Evolutionary conservation across 225 moss, liverwort and hornwort genomes (phyloP), one percentile per base, ranked within the genome.

Genomic region (Thuidium tamariscinum): DNA sequence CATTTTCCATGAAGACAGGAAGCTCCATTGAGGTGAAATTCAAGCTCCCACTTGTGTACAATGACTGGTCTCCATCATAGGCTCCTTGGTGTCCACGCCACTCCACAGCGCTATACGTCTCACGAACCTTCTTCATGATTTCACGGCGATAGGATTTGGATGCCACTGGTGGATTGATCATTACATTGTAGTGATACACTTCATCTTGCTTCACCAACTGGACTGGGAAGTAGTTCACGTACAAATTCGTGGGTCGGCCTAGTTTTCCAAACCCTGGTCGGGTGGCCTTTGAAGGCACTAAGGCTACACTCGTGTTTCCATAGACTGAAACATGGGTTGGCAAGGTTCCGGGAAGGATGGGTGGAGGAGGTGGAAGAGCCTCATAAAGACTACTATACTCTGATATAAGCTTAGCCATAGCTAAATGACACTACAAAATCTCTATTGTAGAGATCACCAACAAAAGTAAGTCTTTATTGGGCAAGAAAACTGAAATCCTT

Each of bases 21-120:
- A 96, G 92, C 74, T 84, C 89, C 46, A 79, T 90, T 10, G 83
- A 86, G 80, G 81, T 92, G 81, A 96, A 95, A 8, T 85, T 59
- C 46, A 97, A 83, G 19, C 88, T 48, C 8, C 96, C 97, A 32
- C 93, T 96, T 10, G 92, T 96, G 69, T 94, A 97, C 17, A 97
- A 62, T 22, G 94, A 91, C 60, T 95, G 95, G 87, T 95, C 95
- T 8, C 97, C 97, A 21, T 97, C 97, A 55, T 96, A 97, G 2
- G 96, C 96, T 21, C 94, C 95, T 32, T 82, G 90, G 73, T 95
- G 95, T 17, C 95, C 95, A 4, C 83, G 87, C 15, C 94, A 89
- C 73, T 93, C 91, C 32, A 61, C 75, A 56, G 79, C 60, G 2
- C 97, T 95, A 29, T 77, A 96, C 2, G 94, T 95, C 49, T 94